Conservation (phyloP, 2,329 filamentous ascomycete species). For the Thielaviopsis cerberus region DNA sequence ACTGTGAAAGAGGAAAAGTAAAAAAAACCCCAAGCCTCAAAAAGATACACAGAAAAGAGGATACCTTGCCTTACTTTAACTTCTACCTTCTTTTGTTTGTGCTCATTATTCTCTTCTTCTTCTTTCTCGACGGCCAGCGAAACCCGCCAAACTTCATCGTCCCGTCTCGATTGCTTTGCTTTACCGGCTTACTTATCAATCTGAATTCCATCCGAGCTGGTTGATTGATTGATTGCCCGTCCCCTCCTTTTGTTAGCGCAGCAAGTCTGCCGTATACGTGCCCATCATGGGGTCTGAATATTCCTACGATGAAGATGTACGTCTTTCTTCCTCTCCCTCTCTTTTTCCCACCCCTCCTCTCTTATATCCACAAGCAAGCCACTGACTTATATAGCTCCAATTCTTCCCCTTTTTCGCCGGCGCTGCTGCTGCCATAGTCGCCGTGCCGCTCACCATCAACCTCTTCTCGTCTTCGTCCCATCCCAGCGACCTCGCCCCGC, state of each 20-base stretch:
- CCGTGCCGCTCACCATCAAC: constrained; percentile 74
- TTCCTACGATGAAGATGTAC: constrained; percentile 85
- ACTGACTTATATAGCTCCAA: constrained; percentile 44
- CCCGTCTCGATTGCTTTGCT: background rate
- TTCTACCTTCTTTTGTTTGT: background rate
- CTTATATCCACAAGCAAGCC: background rate
- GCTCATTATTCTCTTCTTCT: background rate
- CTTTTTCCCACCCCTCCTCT: background rate
- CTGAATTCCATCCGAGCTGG: background rate
- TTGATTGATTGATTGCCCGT: background rate
- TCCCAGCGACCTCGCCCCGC: background rate
- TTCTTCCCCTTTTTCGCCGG: constrained; percentile 99
- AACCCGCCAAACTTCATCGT: too few relatives aligned
- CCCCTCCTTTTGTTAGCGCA: background rate
- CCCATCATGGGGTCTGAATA: constrained; percentile 78
- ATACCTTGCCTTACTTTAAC: background rate
- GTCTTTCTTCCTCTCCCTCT: constrained; percentile 10
- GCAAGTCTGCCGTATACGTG: constrained; percentile 13
- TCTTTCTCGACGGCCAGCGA: background rate
- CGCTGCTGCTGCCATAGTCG: constrained; percentile 72
- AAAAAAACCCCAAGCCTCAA: background rate
- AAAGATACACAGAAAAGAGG: background rate
- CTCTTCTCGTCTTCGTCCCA: constrained; percentile 32
- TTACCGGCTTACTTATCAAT: background rate
- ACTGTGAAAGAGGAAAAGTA: background rate